Conservation (phyloP, 495 filamentous ascomycete species). For the Schizothecium vesticola region DNA sequence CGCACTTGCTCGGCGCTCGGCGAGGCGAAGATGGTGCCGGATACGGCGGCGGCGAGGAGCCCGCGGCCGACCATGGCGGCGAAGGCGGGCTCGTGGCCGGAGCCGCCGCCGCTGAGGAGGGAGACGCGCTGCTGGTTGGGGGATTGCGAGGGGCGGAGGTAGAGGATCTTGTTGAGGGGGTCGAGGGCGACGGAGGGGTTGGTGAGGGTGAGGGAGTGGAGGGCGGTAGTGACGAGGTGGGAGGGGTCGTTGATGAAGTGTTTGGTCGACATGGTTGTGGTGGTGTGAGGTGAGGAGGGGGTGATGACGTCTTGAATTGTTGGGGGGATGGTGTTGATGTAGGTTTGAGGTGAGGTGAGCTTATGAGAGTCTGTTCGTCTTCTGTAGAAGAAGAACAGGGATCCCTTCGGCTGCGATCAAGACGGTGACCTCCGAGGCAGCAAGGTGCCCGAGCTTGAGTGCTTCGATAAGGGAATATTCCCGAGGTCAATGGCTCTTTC, state of each 20-base stretch:
- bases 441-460: neutral
- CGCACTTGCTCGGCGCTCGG: conserved; percentile 85
- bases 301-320: too few relatives aligned
- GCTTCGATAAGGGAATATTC: neutral
- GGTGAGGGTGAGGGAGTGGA: conserved; percentile 70
- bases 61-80: conserved; percentile 63
- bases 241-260: conserved; percentile 90
- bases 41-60: conserved; percentile 78
- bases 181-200: conserved; percentile 86
- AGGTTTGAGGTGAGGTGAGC: neutral
- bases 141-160: conserved; percentile 53
- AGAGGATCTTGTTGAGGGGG: conserved; percentile 75
- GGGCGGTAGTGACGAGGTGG: conserved; percentile 70
- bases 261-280: conserved; percentile 54
- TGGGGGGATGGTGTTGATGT: neutral
- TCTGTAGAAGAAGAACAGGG: neutral
- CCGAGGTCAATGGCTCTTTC: neutral
- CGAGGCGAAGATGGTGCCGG: conserved; percentile 89
- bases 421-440: neutral
- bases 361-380: too few relatives aligned
- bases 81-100: conserved; percentile 91
- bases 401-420: neutral
- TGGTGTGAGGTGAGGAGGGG: neutral
- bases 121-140: conserved; percentile 53
- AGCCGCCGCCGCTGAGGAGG: conserved; percentile 84